Evolutionary conservation across 2,329 filamentous ascomycete genomes (phyloP).

Genomic region (Calonectria naviculata): DNA sequence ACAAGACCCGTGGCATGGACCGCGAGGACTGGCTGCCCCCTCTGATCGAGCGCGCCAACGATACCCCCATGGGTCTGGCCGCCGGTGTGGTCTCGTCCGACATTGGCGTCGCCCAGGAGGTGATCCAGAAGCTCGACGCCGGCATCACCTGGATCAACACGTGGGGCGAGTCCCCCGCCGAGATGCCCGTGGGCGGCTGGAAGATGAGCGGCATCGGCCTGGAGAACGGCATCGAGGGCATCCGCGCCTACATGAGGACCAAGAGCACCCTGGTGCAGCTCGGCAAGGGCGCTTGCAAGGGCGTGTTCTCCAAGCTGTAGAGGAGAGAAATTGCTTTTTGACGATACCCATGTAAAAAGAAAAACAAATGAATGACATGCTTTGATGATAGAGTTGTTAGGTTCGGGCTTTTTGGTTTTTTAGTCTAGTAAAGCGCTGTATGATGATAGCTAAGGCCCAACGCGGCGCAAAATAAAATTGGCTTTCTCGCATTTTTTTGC

Average conservation of each 20-base stretch:
- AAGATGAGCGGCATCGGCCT: constrained; percentile 90
- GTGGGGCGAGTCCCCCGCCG: constrained; percentile 91
- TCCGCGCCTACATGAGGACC: constrained; percentile 86
- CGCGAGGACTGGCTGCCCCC: constrained; percentile 66
- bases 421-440: neutral
- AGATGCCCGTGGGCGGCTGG: constrained; percentile 95
- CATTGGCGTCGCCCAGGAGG: constrained; percentile 77
- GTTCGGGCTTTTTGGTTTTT: neutral
- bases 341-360: constrained; percentile 23
- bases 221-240: constrained; percentile 83
- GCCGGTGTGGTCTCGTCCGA: constrained; percentile 86
- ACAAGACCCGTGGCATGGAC: constrained; percentile 59
- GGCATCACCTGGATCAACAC: constrained; percentile 95
- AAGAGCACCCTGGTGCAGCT: constrained; percentile 92
- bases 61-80: constrained; percentile 81
- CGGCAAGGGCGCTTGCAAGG: constrained; percentile 70
- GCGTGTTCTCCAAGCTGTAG: constrained; percentile 78
- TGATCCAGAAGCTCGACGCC: constrained; percentile 78
- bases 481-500: neutral
- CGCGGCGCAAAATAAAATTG: neutral
- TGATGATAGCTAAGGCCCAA: neutral
- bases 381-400: neutral
- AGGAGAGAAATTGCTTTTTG: constrained; percentile 10
- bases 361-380: constrained; percentile 1
- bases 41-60: constrained; percentile 78